A percentile compares a stretch with the other conserved stretches of the same genome.
These are phyloP conservation scores for Kodamaea hsintzibuensis DNA, from an alignment of 805 yeast genomes.

Conservation along the genomic window DNA sequence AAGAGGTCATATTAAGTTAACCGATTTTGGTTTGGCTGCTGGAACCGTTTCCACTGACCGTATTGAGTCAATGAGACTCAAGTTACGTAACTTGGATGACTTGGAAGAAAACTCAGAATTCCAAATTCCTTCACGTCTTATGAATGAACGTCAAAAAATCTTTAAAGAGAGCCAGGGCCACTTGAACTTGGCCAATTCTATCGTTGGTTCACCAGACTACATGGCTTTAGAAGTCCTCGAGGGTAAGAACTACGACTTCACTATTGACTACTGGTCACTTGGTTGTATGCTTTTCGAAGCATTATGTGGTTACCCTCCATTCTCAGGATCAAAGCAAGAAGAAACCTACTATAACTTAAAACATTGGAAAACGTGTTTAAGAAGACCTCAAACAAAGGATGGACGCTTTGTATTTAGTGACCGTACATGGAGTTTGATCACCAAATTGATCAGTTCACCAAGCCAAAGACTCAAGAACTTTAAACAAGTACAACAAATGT, in stretches of 20 bases:
- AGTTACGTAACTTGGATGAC: conserved; percentile 69
- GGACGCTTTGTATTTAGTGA: conserved; percentile 93
- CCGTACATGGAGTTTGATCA: conserved; percentile 90
- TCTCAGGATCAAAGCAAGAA: conserved; percentile 88
- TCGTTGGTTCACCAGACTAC: conserved; percentile 98
- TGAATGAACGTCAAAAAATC: conserved; percentile 83
- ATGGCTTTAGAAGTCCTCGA: conserved; percentile 98
- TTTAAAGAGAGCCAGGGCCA: conserved; percentile 82
- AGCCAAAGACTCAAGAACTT: conserved; percentile 72
- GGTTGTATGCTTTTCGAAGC: conserved; percentile 98
- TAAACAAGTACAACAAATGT: conserved; percentile 75
- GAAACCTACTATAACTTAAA: conserved; percentile 93
- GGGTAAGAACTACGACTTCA: conserved; percentile 90
- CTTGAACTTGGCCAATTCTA: conserved; percentile 86
- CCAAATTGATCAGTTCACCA: conserved; percentile 78
- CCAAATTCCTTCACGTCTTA: conserved; percentile 61
- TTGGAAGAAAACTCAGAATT: conserved; percentile 52
- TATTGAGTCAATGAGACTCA: conserved; percentile 86
- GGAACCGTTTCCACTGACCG: conserved; percentile 92
- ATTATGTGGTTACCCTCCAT: conserved; percentile 95
- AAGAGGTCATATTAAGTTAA: conserved; percentile 87
- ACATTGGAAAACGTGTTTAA: conserved; percentile 85
- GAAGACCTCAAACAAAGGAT: conserved; percentile 88
- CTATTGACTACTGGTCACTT: conserved; percentile 98
- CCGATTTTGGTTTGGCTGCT: conserved; percentile 97